Base-by-base conservation (phyloP, 148 eudicot genomes). In the Fallopia convolvulus region DNA sequence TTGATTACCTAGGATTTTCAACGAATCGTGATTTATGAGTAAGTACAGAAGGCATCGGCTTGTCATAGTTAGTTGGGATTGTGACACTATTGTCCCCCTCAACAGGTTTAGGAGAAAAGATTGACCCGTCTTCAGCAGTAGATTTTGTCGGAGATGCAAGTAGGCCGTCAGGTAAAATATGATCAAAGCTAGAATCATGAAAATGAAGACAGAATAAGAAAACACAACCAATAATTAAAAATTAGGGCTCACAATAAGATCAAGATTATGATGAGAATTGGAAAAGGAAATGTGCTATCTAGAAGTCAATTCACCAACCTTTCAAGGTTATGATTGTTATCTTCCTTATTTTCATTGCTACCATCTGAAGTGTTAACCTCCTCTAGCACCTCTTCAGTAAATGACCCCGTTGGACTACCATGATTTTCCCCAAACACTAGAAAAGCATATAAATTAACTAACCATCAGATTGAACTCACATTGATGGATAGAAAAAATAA, bases 71-170 rank as follows among this genome's bases (percentile, higher is more conserved):
- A 70, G 91, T 40, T 6, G 82, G 21, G 11, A 71, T 58, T 33
- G 83, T 48, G n/a, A 21, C 44, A 74, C 77, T 82, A 65, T 77
- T 79, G 70, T 83, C 87, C n/a, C 80, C 55, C 55, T 81, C 89
- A 40, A 82, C 40, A 2, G 83, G 23, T 61, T 79, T 80, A 21
- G 83, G 40, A 26, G 88, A 79, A 36, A 90, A 84, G 50, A 72
- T 39, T 3, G 88, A 70, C 13, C 77, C 77, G 41, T 82, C 80
- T 55, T 86, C 92, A 74, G 81, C 81, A 5, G 83, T 83, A 30
- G 81, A 79, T 83, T 90, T 94, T 32, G 89, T 92, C 3, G 99
- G 97, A 70, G 99, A 92, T 18, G 97, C 85, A 76, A 95, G 90
- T 74, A 91, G 90, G 79, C 82, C 89, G 47, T 95, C 99, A 1